phyloP scores from a whole-genome alignment of 1,284 basidiomycete species.

The Coniophora puteana region DNA sequence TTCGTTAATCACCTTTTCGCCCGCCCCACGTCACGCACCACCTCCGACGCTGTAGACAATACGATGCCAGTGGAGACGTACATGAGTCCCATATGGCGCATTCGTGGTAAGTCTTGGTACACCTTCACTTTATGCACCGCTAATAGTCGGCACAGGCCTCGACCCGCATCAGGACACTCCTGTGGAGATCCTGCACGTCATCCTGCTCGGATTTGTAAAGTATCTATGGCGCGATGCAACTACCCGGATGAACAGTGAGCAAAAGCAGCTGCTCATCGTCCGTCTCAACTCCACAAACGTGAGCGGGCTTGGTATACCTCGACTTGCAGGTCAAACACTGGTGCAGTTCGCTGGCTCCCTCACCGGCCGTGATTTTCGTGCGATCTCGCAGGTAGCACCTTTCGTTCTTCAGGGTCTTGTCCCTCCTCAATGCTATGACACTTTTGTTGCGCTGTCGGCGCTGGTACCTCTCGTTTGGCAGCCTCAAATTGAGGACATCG shows the following conservation, averaged over 20 bases:
- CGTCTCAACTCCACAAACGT: constrained; percentile 20
- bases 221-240: constrained; percentile 35
- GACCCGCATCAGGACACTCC: constrained; percentile 31
- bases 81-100: constrained; percentile 4
- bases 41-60: not conserved
- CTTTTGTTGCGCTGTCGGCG: constrained; percentile 21
- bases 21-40: not conserved
- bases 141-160: constrained; percentile 17
- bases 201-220: constrained; percentile 33
- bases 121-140: not conserved
- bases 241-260: constrained; percentile 8
- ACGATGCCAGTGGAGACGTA: not conserved
- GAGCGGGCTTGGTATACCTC: constrained; percentile 19
- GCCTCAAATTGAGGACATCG: constrained; percentile 21
- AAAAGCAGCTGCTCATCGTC: constrained; percentile 17
- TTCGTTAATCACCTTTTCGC: constrained; percentile 1
- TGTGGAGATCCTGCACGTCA: constrained; percentile 33
- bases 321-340: constrained; percentile 20
- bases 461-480: constrained; percentile 25
- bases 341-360: constrained; percentile 28
- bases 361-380: constrained; percentile 26
- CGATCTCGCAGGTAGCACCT: constrained; percentile 24
- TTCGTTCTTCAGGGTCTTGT: constrained; percentile 26
- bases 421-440: constrained; percentile 9
- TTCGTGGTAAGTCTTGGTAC: constrained; percentile 1